Conservation (phyloP, 2,329 filamentous ascomycete genomes). For the Sporothrix globosa region DNA sequence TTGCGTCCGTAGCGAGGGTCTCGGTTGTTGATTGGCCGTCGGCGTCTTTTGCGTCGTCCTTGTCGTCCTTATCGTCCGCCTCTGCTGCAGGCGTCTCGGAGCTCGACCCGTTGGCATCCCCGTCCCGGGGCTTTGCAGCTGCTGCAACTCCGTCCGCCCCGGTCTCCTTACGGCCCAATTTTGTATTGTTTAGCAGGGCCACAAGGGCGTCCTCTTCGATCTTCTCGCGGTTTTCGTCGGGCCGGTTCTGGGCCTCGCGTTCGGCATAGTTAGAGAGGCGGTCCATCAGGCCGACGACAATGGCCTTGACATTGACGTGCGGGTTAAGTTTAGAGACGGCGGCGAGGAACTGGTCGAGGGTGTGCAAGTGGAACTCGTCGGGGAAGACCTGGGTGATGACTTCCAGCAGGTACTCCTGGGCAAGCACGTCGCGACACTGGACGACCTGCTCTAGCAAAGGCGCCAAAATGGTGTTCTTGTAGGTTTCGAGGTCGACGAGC, state of each 20-base stretch:
- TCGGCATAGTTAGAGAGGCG: conserved; percentile 93
- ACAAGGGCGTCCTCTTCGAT: conserved; percentile 82
- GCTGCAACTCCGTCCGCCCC: neutral
- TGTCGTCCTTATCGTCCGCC: conserved; percentile 31
- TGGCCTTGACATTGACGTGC: conserved; percentile 96
- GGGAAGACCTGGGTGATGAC: conserved; percentile 99
- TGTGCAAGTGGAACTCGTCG: conserved; percentile 97
- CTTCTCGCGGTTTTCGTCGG: conserved; percentile 71
- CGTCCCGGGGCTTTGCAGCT: conserved; percentile 36
- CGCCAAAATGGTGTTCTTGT: conserved; percentile 86
- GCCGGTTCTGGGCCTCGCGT: conserved; percentile 74
- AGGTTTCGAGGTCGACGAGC: conserved; percentile 89
- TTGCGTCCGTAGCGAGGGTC: conserved; percentile 41
- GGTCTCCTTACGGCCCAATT: conserved; percentile 54
- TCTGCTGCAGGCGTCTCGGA: conserved; percentile 40
- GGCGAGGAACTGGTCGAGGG: conserved; percentile 89
- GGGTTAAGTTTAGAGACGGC: conserved; percentile 92
- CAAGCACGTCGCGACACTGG: conserved; percentile 93
- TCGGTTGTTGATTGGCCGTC: conserved; percentile 44
- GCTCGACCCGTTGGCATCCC: conserved; percentile 34
- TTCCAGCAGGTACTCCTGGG: conserved; percentile 95
- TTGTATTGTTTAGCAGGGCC: conserved; percentile 76
- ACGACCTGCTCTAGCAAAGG: conserved; percentile 95
- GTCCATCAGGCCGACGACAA: conserved; percentile 98
- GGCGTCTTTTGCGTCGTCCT: conserved; percentile 45